A percentile compares a stretch with the other conserved stretches of the same genome.
Conservation (phyloP, 768 basidiomycete species). For the Glaciozyma antarctica region DNA sequence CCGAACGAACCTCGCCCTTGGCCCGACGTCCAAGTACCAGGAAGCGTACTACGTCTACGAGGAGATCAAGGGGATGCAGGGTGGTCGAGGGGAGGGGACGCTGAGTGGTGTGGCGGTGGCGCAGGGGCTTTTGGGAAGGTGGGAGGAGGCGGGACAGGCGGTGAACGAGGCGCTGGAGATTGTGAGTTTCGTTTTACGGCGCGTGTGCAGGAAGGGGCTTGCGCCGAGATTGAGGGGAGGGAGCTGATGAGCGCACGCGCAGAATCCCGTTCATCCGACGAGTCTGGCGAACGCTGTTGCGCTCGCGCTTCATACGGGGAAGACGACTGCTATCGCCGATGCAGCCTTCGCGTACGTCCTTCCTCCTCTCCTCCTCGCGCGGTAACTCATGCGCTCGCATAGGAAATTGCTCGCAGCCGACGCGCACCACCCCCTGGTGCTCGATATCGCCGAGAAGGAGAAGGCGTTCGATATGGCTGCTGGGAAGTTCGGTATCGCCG, state of each 20-base stretch:
- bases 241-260: neutral
- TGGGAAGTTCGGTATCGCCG: slow-evolving; percentile 34
- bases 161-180: slow-evolving; percentile 30
- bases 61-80: slow-evolving; percentile 33
- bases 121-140: slow-evolving; percentile 30
- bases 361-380: neutral
- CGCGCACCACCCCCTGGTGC: slow-evolving; percentile 39
- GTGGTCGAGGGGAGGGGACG: slow-evolving; percentile 29
- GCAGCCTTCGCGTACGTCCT: slow-evolving; percentile 20
- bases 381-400: neutral
- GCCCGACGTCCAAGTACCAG: slow-evolving; percentile 30
- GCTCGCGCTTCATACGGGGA: slow-evolving; percentile 28
- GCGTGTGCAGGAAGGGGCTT: neutral
- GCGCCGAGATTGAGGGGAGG: too few relatives aligned
- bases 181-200: slow-evolving; percentile 6
- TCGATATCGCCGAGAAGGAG: slow-evolving; percentile 39
- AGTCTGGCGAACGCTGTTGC: slow-evolving; percentile 32
- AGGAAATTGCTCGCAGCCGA: slow-evolving; percentile 37
- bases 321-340: slow-evolving; percentile 14
- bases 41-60: slow-evolving; percentile 36
- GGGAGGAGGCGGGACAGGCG: slow-evolving; percentile 32
- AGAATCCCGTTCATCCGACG: slow-evolving; percentile 33
- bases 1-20: slow-evolving; percentile 21
- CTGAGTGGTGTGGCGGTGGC: slow-evolving; percentile 24
- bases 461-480: slow-evolving; percentile 42